Percentiles rank a stretch among this genome's conserved stretches.
phyloP scores from a whole-genome alignment of 306 rosid species.

The Lathyrus aphaca region DNA sequence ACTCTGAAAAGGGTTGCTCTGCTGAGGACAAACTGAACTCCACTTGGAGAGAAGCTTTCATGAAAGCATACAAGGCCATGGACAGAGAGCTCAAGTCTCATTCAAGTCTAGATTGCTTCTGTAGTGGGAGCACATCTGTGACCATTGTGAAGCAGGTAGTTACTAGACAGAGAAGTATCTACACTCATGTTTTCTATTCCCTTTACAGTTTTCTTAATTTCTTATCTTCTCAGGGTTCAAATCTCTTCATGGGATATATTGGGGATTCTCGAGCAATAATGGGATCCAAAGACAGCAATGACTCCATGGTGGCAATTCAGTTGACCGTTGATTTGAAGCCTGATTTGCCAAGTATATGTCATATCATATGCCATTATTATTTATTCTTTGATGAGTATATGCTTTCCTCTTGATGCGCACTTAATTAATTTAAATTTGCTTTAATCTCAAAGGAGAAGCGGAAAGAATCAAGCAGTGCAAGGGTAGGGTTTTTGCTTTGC shows the following conservation, averaged over 20 bases:
- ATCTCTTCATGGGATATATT: constrained; percentile 87
- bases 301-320: constrained; percentile 81
- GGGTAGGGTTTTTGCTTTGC: constrained; percentile 96
- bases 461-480: constrained; percentile 94
- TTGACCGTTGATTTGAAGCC: constrained; percentile 96
- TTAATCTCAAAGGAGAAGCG: constrained; percentile 73
- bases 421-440: background rate
- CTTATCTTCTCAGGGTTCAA: constrained; percentile 65
- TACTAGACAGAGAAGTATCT: constrained; percentile 16
- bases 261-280: constrained; percentile 98
- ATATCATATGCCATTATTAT: constrained; percentile 10
- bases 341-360: constrained; percentile 85
- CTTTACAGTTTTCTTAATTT: constrained; percentile 38
- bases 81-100: constrained; percentile 95
- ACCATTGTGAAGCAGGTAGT: constrained; percentile 90
- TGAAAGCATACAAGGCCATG: constrained; percentile 94
- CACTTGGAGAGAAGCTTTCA: constrained; percentile 84
- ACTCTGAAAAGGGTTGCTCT: constrained; percentile 63
- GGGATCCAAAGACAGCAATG: constrained; percentile 80
- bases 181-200: constrained; percentile 24
- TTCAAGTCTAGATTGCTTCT: constrained; percentile 94
- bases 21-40: constrained; percentile 61
- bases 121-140: constrained; percentile 97
- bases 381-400: constrained; percentile 24
- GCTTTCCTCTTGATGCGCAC: constrained; percentile 35